Evolutionary conservation across 176 grass and related monocot genomes (phyloP), one percentile per base, ranked within the genome.

Genomic region (Musa troglodytarum): DNA sequence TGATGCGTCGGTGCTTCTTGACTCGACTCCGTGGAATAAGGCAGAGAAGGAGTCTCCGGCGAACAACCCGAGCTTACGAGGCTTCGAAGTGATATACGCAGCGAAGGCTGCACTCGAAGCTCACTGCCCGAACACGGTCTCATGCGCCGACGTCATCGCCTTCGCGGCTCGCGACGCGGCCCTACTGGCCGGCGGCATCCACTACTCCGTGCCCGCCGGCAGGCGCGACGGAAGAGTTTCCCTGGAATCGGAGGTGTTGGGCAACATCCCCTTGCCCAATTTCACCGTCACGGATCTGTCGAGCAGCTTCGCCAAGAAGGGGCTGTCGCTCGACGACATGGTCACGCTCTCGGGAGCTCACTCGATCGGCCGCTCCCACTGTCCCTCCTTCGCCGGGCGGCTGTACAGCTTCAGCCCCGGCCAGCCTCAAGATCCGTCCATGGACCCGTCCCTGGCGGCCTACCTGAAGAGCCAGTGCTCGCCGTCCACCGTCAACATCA

Each of bases 141-240:
- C 94, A 43, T 98, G 94, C 82, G 86, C 94, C 49, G 94, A 98
- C 82, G 76, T 98, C 82, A 80, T 98, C 0, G 82, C 94, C 1
- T 17, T 98, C 5, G 88, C 90, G 6, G 80, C 94, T 5, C 82
- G 88, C 52, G 80, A 80, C 69, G 51, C 54, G 0, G 22, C 86
- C 26, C 53, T 50, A 67, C 52, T 88, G 10, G 71, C 83, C 50
- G 78, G 81, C 49, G 79, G 80, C 63, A 65, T 80, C 63, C 21
- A 83, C 24, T 91, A 80, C 52, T 0, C 4, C 0, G 76, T 91
- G 0, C 82, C 85, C 11, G 54, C 82, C 1, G 80, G 88, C 9
- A 76, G 88, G 51, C 88, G 85, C 5, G 88, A 91, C 63, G 88
- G 88, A 58, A 76, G 76, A 17, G 11, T 85, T 14, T 90, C 88